Percentiles rank a stretch among this genome's conserved stretches.
Evolutionary conservation across 2,329 filamentous ascomycete genomes (phyloP).

Genomic region (Venturia oleaginea): DNA sequence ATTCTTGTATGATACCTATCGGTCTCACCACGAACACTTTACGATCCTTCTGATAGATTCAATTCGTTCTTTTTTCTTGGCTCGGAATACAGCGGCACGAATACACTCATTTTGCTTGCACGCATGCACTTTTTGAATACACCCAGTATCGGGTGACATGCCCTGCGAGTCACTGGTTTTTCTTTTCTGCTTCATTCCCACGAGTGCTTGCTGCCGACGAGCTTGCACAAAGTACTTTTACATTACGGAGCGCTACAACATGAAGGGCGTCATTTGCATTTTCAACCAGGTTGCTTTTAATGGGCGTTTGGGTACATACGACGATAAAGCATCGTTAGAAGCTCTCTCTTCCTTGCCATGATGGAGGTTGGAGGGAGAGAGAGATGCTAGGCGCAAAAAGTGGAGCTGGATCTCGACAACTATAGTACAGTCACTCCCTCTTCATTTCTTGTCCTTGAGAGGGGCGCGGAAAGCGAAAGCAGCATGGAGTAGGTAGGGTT

Average conservation of each 20-base stretch:
- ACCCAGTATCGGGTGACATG: not conserved
- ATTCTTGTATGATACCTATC: not conserved
- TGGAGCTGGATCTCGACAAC: constrained; percentile 9
- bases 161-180: not conserved
- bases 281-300: not conserved
- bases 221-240: constrained; percentile 2
- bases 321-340: not conserved
- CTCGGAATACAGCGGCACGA: not conserved
- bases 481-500: not conserved
- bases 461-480: not conserved
- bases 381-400: not conserved
- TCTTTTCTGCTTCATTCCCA: not conserved
- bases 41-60: constrained; percentile 2
- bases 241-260: not conserved
- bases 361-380: not conserved
- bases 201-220: not conserved
- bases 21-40: not conserved
- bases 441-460: not conserved
- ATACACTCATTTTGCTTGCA: not conserved
- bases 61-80: not conserved
- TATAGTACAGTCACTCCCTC: constrained; percentile 1
- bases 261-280: not conserved
- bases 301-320: not conserved
- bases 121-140: not conserved
- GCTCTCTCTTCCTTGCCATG: not conserved